phyloP scores from a whole-genome alignment of 2,329 filamentous ascomycete species.

The Aspergillus piperis region DNA sequence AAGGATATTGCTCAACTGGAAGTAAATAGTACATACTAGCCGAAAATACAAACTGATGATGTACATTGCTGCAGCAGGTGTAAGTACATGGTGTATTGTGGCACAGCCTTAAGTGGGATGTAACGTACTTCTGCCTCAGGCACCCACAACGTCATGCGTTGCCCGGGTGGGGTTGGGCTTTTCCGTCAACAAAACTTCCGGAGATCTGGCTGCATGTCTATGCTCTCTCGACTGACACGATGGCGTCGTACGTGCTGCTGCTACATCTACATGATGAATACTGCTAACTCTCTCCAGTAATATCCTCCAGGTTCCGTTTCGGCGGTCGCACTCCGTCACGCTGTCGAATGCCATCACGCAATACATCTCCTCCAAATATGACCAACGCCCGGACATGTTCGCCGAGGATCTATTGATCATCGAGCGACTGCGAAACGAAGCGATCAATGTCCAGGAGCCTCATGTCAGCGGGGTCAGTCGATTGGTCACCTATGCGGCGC shows the following conservation, averaged over 20 bases:
- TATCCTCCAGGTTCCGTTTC: conserved; percentile 78
- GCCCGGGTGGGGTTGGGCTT: conserved; percentile 28
- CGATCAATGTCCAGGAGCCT: conserved; percentile 84
- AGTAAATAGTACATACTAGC: not conserved
- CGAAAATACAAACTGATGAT: not conserved
- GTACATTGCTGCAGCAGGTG: not conserved
- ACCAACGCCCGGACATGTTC: conserved; percentile 98
- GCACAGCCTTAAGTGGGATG: not conserved
- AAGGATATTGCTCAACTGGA: not conserved
- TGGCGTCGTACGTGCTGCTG: conserved; percentile 37
- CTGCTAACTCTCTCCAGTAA: conserved; percentile 35
- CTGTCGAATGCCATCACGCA: conserved; percentile 82
- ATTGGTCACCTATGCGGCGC: conserved; percentile 87
- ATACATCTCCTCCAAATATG: conserved; percentile 98
- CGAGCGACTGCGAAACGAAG: conserved; percentile 78
- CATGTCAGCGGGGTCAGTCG: conserved; percentile 84
- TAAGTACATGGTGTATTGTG: not conserved
- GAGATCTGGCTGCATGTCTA: conserved; percentile 11
- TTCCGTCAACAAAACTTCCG: conserved; percentile 32
- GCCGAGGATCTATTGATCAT: conserved; percentile 83
- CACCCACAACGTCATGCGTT: not conserved
- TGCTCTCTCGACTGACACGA: conserved; percentile 21
- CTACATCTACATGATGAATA: not conserved
- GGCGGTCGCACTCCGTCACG: conserved; percentile 76
- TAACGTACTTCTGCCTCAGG: not conserved